Percentiles rank a stretch among this genome's conserved stretches.
Conservation (phyloP, 2,329 filamentous ascomycete species). For the Cladosporium phlei region DNA sequence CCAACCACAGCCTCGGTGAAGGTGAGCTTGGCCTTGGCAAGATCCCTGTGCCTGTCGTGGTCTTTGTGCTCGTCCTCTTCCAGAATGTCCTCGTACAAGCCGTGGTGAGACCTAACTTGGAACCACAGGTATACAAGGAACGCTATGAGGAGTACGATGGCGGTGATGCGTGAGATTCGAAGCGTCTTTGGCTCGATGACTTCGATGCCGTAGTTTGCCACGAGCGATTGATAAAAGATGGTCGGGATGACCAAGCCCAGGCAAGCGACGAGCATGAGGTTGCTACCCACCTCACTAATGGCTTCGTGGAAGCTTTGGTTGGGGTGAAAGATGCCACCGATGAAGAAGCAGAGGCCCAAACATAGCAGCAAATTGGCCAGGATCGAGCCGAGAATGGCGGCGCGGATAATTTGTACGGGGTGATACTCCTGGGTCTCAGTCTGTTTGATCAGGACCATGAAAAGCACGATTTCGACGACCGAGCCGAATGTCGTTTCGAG, state of each 20-base stretch:
- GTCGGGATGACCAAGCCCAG: slow-evolving; percentile 46
- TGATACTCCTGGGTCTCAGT: slow-evolving; percentile 15
- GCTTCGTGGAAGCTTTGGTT: slow-evolving; percentile 69
- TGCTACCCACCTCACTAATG: slow-evolving; percentile 73
- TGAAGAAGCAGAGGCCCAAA: slow-evolving; percentile 75
- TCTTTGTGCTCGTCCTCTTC: slow-evolving; percentile 65
- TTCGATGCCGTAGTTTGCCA: slow-evolving; percentile 2
- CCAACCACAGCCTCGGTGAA: slow-evolving; percentile 67
- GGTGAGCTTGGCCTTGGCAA: slow-evolving; percentile 64
- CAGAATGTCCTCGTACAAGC: slow-evolving; percentile 71
- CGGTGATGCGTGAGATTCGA: slow-evolving; percentile 64
- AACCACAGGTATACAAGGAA: slow-evolving; percentile 63
- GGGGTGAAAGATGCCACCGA: slow-evolving; percentile 64
- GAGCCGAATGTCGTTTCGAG: slow-evolving; percentile 55
- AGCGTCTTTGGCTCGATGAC: slow-evolving; percentile 50
- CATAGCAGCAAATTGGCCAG: slow-evolving; percentile 77
- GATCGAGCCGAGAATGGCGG: slow-evolving; percentile 76
- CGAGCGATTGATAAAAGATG: slow-evolving; percentile 49
- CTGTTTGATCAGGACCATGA: slow-evolving; percentile 63
- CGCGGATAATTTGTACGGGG: slow-evolving; percentile 61
- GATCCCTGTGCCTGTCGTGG: slow-evolving; percentile 57
- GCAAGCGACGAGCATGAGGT: slow-evolving; percentile 70
- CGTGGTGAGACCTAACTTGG: slow-evolving; percentile 70
- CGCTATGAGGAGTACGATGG: slow-evolving; percentile 65
- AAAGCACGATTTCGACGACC: slow-evolving; percentile 75